Evolutionary conservation across 768 basidiomycete species (phyloP), one percentile per base, ranked within the genome.

Genomic region (Pilatotrama ljubarskyi): DNA sequence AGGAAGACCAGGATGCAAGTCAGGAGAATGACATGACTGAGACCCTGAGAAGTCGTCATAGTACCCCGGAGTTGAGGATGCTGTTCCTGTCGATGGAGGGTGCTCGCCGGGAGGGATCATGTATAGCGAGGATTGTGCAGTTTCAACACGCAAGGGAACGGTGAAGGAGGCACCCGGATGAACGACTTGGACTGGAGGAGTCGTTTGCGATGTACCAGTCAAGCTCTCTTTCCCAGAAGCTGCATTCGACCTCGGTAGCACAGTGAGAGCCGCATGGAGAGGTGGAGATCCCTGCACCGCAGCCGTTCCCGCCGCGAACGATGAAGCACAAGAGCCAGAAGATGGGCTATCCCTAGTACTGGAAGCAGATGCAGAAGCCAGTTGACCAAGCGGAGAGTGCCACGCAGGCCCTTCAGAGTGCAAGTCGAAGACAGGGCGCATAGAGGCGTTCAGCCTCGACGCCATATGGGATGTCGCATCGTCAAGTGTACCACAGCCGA

Each of bases 91-190:
- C 43, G 22, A 43, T 17, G 7, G 26, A 25, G 18, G 13, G 10
- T 32, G 29, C 29, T 32, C 29, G 29, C 29, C 35, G 25, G 13
- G 36, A 50, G 35, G 37, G 40, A 13, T n/a, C 14, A 10, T 37
- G n/a, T 32, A 32, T 10, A 32, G 29, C 29, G 29, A 32, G 5
- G 29, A 32, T 32, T 32, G 29, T 32, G 29, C 29, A 46, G 11
- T 25, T 5, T n/a, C 10, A 2, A 36, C 17, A 13, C 54, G 47
- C 35, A 64, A 50, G 46, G 62, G 58, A 6, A 64, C 37, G 24
- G 54, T 59, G 42, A 64, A 64, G 2, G 62, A 64, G 26, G 54
- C 22, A 4, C 62, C 62, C 17, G 58, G 48, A 2, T 52, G 44
- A 26, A 47, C 57, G 13, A 55, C 25, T 15, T 64, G 58, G 0